A percentile compares a stretch with the other conserved stretches of the same genome.
These are phyloP conservation scores for Dothistroma septosporum DNA, from an alignment of 2,329 filamentous ascomycete genomes.

Conservation along the genomic window DNA sequence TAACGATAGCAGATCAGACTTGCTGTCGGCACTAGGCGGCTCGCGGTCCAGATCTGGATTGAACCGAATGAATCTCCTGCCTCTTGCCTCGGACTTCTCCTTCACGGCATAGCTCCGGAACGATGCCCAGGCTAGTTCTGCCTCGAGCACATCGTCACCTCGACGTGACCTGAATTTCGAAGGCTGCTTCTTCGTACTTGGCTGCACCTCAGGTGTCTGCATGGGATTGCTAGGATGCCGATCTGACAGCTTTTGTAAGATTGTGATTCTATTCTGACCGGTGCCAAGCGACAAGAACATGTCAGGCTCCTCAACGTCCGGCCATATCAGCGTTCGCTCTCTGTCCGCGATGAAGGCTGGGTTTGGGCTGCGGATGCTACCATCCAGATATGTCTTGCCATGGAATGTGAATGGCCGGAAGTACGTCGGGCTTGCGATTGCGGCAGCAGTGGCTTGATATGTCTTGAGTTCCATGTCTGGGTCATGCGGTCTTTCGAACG, in stretches of 20 bases:
- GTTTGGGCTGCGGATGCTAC: conserved; percentile 49
- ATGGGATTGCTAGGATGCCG: conserved; percentile 4
- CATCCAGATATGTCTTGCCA: conserved; percentile 48
- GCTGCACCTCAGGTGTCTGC: conserved; percentile 14
- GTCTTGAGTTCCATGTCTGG: conserved; percentile 42
- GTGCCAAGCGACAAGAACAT: conserved; percentile 36
- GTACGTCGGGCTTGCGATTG: conserved; percentile 48
- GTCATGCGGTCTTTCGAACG: conserved; percentile 40
- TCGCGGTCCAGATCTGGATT: conserved; percentile 34
- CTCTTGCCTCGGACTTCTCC: conserved; percentile 24
- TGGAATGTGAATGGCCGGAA: conserved; percentile 52
- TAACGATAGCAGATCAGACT: conserved; percentile 32
- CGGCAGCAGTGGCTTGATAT: conserved; percentile 52
- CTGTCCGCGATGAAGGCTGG: conserved; percentile 49
- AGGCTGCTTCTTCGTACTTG: conserved; percentile 14
- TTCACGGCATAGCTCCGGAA: conserved; percentile 32
- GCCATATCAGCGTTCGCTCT: conserved; percentile 39
- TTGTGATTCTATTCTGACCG: conserved; percentile 32
- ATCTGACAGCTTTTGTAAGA: conserved; percentile 30
- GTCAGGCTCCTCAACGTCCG: conserved; percentile 33
- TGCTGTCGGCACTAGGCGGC: conserved; percentile 36
- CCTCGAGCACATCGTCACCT: conserved; percentile 35
- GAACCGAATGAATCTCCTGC: conserved; percentile 34
- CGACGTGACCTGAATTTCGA: conserved; percentile 24
- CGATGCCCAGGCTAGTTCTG: conserved; percentile 35